A percentile compares a stretch with the other conserved stretches of the same genome.
Conservation (phyloP, 1,139 yeast species). For the Eremothecium coryli region DNA sequence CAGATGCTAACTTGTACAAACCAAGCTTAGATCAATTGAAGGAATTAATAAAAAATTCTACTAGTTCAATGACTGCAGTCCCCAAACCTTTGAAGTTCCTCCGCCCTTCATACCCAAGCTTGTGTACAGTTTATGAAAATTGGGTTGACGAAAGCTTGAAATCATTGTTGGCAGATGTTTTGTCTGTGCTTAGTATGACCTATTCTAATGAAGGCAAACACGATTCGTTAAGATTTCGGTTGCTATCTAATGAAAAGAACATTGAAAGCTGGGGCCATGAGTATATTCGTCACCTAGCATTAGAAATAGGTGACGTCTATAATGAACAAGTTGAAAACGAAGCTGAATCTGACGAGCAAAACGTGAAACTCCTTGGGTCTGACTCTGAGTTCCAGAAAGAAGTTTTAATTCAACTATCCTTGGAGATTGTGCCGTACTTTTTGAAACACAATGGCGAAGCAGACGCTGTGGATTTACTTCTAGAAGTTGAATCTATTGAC, state of each 20-base stretch:
- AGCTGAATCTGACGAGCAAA: conserved; percentile 28
- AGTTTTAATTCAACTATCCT: conserved; percentile 54
- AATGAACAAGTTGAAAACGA: conserved; percentile 52
- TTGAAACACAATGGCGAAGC: conserved; percentile 96
- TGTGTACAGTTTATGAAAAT: conserved; percentile 54
- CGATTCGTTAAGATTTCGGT: conserved; percentile 74
- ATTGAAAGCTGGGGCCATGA: conserved; percentile 96
- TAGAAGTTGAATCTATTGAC: conserved; percentile 84
- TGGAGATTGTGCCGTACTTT: conserved; percentile 81
- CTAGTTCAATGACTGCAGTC: conserved; percentile 98
- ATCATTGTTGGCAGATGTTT: conserved; percentile 62
- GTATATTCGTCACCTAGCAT: conserved; percentile 87
- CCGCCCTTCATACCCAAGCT: conserved; percentile 70
- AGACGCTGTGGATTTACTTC: conserved; percentile 87
- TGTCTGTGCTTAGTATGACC: conserved; percentile 94
- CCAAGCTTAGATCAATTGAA: conserved; percentile 61
- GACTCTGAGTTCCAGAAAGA: conserved; percentile 25
- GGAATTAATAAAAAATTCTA: conserved; percentile 76
- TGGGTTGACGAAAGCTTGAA: conserved; percentile 46
- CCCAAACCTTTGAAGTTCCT: conserved; percentile 96
- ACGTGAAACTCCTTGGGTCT: conserved; percentile 13
- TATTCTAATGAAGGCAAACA: conserved; percentile 76
- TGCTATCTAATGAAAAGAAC: conserved; percentile 52
- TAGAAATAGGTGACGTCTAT: conserved; percentile 87
- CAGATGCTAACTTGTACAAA: conserved; percentile 43